phyloP scores from a whole-genome alignment of 345 rosid species.

The Lepidium didymum region DNA sequence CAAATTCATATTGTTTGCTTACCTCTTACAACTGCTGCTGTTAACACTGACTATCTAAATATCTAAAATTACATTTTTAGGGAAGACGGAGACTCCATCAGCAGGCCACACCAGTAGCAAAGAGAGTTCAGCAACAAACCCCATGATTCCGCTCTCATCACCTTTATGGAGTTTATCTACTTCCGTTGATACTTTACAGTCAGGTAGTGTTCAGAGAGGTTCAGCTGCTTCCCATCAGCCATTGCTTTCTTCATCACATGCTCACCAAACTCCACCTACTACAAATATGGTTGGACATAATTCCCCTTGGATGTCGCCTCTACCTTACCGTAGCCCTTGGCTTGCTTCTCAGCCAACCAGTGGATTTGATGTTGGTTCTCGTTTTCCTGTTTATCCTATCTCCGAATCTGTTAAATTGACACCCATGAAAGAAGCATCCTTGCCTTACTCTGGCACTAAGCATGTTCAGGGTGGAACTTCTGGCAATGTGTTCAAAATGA shows the following conservation, averaged over 20 bases:
- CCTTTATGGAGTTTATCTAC: constrained; percentile 73
- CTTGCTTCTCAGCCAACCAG: constrained; percentile 57
- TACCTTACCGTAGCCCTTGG: constrained; percentile 67
- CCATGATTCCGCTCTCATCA: constrained; percentile 67
- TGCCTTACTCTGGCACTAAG: constrained; percentile 41
- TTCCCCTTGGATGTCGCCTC: constrained; percentile 68
- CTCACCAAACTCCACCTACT: constrained; percentile 56
- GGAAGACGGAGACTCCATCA: constrained; percentile 46
- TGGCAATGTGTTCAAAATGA: constrained; percentile 37
- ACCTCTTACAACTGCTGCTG: constrained; percentile 28
- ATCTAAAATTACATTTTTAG: constrained; percentile 33
- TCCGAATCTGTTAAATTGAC: constrained; percentile 56
- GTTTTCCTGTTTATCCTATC: constrained; percentile 44
- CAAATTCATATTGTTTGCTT: not conserved
- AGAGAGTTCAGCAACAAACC: constrained; percentile 42
- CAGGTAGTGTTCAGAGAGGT: constrained; percentile 56
- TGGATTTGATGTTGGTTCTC: constrained; percentile 49
- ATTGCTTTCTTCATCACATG: constrained; percentile 53
- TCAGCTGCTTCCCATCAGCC: constrained; percentile 55
- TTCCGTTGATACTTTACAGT: constrained; percentile 50
- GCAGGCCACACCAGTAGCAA: constrained; percentile 47
- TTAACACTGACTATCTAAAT: constrained; percentile 44
- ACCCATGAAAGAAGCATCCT: constrained; percentile 52
- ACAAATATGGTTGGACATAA: constrained; percentile 58
- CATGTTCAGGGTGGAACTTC: constrained; percentile 39